Conservation (phyloP, 495 filamentous ascomycete species). For the Penicillium diatomitis region DNA sequence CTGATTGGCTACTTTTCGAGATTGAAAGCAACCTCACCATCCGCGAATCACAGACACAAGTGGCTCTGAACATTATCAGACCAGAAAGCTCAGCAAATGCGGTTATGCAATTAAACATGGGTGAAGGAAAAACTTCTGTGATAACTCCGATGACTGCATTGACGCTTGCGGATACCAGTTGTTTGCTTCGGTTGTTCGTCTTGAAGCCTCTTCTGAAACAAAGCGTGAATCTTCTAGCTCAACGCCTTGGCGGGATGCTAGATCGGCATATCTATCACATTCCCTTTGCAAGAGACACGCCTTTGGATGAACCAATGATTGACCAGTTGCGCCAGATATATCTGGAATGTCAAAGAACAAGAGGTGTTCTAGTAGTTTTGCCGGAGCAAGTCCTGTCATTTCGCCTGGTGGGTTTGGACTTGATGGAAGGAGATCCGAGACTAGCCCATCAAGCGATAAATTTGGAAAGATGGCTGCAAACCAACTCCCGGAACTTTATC, state of each 20-base stretch:
- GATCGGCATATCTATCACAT: conserved; percentile 1
- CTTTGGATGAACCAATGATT: background rate
- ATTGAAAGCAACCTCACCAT: conserved; percentile 1
- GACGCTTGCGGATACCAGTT: background rate
- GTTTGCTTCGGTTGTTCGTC: background rate
- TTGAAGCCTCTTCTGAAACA: background rate
- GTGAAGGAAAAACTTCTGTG: conserved; percentile 2
- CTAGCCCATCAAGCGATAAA: background rate
- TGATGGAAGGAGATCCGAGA: background rate
- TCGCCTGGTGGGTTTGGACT: background rate
- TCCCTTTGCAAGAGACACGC: conserved; percentile 1
- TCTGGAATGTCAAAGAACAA: background rate
- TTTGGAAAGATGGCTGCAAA: background rate
- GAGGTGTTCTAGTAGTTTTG: background rate
- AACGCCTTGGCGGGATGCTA: background rate
- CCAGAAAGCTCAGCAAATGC: background rate
- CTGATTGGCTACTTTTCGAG: conserved; percentile 1
- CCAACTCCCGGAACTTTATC: background rate
- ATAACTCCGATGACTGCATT: background rate
- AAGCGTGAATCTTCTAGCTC: background rate
- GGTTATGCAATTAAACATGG: conserved; percentile 3
- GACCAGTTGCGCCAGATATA: background rate
- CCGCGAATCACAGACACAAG: background rate
- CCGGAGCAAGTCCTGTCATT: conserved; percentile 1
- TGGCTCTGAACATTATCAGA: background rate